Evolutionary conservation across 1,139 yeast species (phyloP).

Genomic region (Blastobotrys ciferrii): DNA sequence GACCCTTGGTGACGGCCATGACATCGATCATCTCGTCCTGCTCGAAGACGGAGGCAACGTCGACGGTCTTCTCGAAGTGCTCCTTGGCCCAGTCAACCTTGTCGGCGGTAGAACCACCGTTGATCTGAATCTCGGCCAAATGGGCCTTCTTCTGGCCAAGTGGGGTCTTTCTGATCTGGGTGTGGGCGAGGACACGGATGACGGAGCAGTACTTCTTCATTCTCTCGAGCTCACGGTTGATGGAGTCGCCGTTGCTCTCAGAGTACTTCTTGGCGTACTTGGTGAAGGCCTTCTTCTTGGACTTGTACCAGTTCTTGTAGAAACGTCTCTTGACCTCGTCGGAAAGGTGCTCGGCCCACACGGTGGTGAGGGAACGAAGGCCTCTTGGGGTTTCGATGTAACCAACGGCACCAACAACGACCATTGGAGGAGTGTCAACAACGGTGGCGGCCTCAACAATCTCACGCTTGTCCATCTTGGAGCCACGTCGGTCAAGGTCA

Average conservation of each 20-base stretch:
- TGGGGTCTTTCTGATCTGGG: slow-evolving; percentile 99
- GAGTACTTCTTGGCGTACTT: slow-evolving; percentile 99
- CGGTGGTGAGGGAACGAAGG: slow-evolving; percentile 98
- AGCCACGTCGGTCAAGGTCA: slow-evolving; percentile 99
- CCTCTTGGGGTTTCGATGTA: slow-evolving; percentile 99
- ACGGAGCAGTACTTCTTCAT: slow-evolving; percentile 97
- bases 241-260: slow-evolving; percentile 70
- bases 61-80: slow-evolving; percentile 98
- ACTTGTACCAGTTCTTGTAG: slow-evolving; percentile 99
- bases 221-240: slow-evolving; percentile 97
- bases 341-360: slow-evolving; percentile 99
- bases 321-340: slow-evolving; percentile 99
- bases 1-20: slow-evolving; percentile 99
- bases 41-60: slow-evolving; percentile 94
- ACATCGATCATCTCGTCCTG: slow-evolving; percentile 98
- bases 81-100: slow-evolving; percentile 98
- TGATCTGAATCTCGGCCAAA: slow-evolving; percentile 98
- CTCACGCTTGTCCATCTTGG: slow-evolving; percentile 99
- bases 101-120: slow-evolving; percentile 98
- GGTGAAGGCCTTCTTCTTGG: slow-evolving; percentile 99
- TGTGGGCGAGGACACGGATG: slow-evolving; percentile 99
- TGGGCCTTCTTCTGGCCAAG: slow-evolving; percentile 99
- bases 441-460: slow-evolving; percentile 99
- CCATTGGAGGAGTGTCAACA: slow-evolving; percentile 98
- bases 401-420: slow-evolving; percentile 99